phyloP scores from a whole-genome alignment of 1,139 yeast species.

The Magnusiomyces fungicola region DNA sequence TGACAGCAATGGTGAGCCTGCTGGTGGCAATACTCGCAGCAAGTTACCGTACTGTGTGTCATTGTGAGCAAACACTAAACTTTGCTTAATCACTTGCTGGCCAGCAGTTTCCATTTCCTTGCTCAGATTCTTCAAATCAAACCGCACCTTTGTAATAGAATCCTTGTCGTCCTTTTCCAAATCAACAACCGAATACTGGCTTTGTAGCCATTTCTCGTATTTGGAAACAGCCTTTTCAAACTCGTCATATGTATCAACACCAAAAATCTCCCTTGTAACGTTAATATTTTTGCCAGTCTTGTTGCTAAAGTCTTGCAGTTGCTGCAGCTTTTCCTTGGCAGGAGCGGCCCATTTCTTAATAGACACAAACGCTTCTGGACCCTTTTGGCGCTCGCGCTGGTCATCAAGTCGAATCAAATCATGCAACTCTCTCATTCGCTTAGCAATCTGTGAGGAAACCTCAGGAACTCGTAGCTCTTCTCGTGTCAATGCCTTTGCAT shows the following conservation, averaged over 20 bases:
- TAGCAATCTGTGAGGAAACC: constrained; percentile 77
- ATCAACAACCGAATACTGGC: constrained; percentile 38
- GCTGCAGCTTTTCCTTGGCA: constrained; percentile 41
- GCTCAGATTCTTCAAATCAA: too few species aligned
- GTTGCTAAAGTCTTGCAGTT: constrained; percentile 15
- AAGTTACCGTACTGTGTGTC: constrained; percentile 96
- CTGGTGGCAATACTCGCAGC: constrained; percentile 34
- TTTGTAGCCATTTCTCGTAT: constrained; percentile 58
- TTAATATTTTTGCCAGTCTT: constrained; percentile 20
- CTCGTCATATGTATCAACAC: constrained; percentile 11
- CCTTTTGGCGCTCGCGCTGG: constrained; percentile 41
- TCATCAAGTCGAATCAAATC: constrained; percentile 60
- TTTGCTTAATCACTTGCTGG: constrained; percentile 37
- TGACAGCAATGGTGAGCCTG: constrained; percentile 36
- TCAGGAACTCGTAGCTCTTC: constrained; percentile 68
- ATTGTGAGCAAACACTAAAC: constrained; percentile 79
- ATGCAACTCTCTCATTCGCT: constrained; percentile 95
- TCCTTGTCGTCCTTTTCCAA: too few species aligned
- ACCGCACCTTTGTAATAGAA: too few species aligned
- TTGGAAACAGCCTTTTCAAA: constrained; percentile 29
- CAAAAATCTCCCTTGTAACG: constrained; percentile 15
- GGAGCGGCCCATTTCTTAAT: constrained; percentile 64
- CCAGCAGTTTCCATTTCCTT: too few species aligned
- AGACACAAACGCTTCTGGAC: constrained; percentile 65
- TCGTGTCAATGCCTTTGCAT: constrained; percentile 67